These are phyloP conservation scores for Candida schatavii DNA, from an alignment of 805 yeast species.

Conservation along the genomic window DNA sequence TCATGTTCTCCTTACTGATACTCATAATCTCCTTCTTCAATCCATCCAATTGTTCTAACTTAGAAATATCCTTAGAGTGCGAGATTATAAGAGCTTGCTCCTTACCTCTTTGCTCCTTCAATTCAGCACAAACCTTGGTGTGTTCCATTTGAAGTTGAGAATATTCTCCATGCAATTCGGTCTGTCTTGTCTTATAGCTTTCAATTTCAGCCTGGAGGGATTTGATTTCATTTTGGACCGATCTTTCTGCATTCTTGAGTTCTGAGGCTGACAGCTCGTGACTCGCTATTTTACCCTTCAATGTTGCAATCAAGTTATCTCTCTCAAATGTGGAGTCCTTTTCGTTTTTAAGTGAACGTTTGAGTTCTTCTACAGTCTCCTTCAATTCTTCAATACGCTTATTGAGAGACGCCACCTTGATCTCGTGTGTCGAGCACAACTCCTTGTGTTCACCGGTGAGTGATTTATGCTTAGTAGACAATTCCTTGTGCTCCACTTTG, in stretches of 20 bases:
- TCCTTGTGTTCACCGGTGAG: conserved; percentile 3
- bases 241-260: not conserved
- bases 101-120: not conserved
- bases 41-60: conserved; percentile 2
- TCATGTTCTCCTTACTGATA: not conserved
- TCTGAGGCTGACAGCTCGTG: not conserved
- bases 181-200: not conserved
- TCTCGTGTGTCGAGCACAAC: conserved; percentile 7
- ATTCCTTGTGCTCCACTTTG: not conserved
- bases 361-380: not conserved
- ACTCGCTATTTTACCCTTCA: not conserved
- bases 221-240: not conserved
- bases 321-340: not conserved
- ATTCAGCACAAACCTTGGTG: not conserved
- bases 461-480: not conserved
- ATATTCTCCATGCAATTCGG: not conserved
- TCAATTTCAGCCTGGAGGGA: not conserved
- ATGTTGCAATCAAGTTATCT: not conserved
- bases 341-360: not conserved
- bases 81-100: not conserved
- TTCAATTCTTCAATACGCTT: not conserved
- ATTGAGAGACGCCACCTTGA: not conserved
- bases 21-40: not conserved
- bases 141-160: not conserved
- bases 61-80: not conserved